Evolutionary conservation across 2,329 filamentous ascomycete species (phyloP).

Genomic region (Cercospora janseana): DNA sequence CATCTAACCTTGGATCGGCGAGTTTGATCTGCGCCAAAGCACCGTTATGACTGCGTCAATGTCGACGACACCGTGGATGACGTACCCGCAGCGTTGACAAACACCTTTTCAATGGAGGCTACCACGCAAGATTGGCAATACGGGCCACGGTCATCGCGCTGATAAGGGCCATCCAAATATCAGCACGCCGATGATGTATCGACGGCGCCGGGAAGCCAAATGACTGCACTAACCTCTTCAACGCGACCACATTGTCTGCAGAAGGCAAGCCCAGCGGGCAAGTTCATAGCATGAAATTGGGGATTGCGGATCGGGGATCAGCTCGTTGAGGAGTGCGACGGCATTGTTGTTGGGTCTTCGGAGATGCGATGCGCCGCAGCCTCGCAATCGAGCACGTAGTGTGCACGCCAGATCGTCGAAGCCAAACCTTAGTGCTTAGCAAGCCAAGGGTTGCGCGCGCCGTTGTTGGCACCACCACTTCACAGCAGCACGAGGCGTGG

Average conservation of each 20-base stretch:
- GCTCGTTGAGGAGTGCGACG: too few relatives aligned
- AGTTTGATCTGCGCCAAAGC: background rate
- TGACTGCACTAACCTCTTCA: background rate
- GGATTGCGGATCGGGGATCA: background rate
- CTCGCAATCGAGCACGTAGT: background rate
- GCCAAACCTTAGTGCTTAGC: background rate
- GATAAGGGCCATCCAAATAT: background rate
- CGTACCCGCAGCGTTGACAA: slow-evolving; percentile 7
- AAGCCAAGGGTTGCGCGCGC: background rate
- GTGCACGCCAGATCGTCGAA: background rate
- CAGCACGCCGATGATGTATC: background rate
- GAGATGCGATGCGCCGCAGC: background rate
- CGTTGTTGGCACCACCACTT: too few relatives aligned
- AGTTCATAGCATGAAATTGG: background rate
- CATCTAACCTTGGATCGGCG: too few relatives aligned
- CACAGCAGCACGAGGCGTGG: too few relatives aligned
- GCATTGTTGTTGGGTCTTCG: background rate
- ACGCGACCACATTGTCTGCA: slow-evolving; percentile 7
- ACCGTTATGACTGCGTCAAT: background rate
- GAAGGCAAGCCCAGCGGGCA: slow-evolving; percentile 2
- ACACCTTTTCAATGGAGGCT: background rate
- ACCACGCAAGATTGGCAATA: slow-evolving; percentile 8
- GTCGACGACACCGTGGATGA: too few relatives aligned
- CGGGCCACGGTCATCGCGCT: background rate
- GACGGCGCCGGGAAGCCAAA: background rate